Base-by-base conservation (phyloP, 163 green algal species). In the Scenedesmus sp. region DNA sequence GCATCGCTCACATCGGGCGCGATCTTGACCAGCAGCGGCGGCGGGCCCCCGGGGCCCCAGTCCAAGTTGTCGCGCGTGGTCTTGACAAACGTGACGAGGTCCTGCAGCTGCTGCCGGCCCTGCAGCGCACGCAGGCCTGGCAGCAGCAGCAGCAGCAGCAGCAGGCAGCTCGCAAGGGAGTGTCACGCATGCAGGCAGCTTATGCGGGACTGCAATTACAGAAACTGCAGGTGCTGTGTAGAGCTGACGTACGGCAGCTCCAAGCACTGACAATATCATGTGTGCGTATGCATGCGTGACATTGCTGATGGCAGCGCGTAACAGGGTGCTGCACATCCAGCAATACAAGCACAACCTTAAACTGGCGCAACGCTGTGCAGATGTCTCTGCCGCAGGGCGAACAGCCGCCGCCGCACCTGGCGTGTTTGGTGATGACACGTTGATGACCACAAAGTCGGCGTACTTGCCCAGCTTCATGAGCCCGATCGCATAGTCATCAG, bases 351-450 rank as follows among this genome's bases (percentile, higher is more conserved):
- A 76, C 3, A 76, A 16, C 16, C 20, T 1, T 76, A 18, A 12
- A 18, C 66, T 76, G 66, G 7, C 20, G 66, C 62, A 12, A 70
- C 0, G 10, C 62, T n/a, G 62, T 18, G 52, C 79, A 86, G 79
- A 6, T 66, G 46, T 46, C 6, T 8, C n/a, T 20, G 73, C n/a
- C 73, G 18, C 20, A 0, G 73, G 18, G 4, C 26, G n/a, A 52
- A 4, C 59, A 64, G 87, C 74, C 6, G 26, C 46, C 74, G 18
- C 23, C 94, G 0, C 89, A 97, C 97, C 98, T 46, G 98, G 98
- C 0, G 98, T 99, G 96, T 99, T 99, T 60, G 98, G 98, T 4
- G 96, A 99, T 0, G 97, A 99, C 20, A 99, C 95, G 91, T 99
- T 99, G 92, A 99, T 97, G 6, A 99, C 98, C 23, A 99, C 88